Evolutionary conservation across 225 moss, liverwort and hornwort species (phyloP), one percentile per base, ranked within the genome.

Genomic region (Climacium dendroides): DNA sequence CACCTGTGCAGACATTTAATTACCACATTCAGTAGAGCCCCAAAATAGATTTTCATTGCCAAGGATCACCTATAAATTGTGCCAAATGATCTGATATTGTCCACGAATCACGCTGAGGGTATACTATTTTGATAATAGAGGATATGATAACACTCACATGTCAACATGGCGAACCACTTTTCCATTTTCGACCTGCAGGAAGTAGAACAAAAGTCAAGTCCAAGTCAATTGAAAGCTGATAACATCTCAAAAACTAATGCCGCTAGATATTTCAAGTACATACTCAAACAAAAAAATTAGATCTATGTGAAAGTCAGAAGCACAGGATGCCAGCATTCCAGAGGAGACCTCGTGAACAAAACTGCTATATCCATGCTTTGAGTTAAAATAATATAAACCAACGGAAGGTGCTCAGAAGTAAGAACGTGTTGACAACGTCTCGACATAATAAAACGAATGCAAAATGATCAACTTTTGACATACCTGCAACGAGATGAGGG

Each of bases 401-500:
- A 82, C 45, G 35, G 29, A 55, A 89, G 12, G 11, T 43, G 80
- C 15, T 60, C 67, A 37, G 24, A 77, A 77, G 26, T 75, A 61
- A 6, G 45, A 65, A 81, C 13, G 73, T 45, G n/a, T 53, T 41
- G 59, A 58, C 32, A 58, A 72, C 9, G 19, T 59, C 32, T 79
- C 34, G 19, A 79, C 48, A 57, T 15, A 66, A 66, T 43, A 35
- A 45, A 50, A 69, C 61, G 17, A 41, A 28, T 55, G 55, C 17
- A 78, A 43, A 62, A 66, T 43, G 54, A 70, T 50, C 52, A 23
- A 74, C 43, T 45, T 59, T 59, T 69, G 55, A 80, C 86, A 50
- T 25, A 96, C 97, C 91, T 92, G 93, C 87, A 96, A 87, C 83
- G 94, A 95, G 87, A 97, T 95, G 61, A 97, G 95, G 83, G 96